A percentile compares a stretch with the other conserved stretches of the same genome.
Conservation (phyloP, 148 eudicot genomes). For the Rhododendron ovatum region DNA sequence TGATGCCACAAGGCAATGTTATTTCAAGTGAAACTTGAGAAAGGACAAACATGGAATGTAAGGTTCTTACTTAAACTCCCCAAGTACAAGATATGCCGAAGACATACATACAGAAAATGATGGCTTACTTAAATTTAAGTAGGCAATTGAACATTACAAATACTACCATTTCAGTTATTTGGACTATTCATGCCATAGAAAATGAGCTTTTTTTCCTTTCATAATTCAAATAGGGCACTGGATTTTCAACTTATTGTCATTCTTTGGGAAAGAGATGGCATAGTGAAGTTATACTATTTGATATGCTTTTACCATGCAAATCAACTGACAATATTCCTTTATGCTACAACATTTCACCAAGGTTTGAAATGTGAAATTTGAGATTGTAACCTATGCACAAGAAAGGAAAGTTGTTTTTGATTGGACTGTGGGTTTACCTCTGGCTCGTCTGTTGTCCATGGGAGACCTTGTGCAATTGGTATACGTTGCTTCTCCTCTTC, state of each 20-base stretch:
- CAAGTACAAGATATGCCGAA: not conserved
- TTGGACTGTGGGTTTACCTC: slow-evolving; percentile 40
- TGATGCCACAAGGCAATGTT: slow-evolving; percentile 8
- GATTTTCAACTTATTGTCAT: not conserved
- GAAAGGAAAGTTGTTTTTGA: not conserved
- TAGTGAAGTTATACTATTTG: not conserved
- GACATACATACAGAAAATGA: not conserved
- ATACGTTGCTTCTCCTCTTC: slow-evolving; percentile 81
- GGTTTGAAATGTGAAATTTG: not conserved
- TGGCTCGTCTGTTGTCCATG: slow-evolving; percentile 93
- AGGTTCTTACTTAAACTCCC: not conserved
- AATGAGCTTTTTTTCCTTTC: not conserved
- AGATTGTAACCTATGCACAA: not conserved
- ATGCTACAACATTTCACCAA: not conserved
- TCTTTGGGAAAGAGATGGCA: not conserved
- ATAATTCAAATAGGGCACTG: not conserved
- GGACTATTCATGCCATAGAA: not conserved
- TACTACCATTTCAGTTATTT: not conserved
- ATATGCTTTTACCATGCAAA: not conserved
- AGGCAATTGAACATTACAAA: not conserved
- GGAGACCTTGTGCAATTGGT: slow-evolving; percentile 91
- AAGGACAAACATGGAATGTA: not conserved
- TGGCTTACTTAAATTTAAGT: not conserved
- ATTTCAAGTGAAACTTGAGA: not conserved
- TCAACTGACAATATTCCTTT: not conserved